These are phyloP conservation scores for Blastocladiella britannica DNA, from an alignment of 192 early-diverging fungal species.

Conservation along the genomic window DNA sequence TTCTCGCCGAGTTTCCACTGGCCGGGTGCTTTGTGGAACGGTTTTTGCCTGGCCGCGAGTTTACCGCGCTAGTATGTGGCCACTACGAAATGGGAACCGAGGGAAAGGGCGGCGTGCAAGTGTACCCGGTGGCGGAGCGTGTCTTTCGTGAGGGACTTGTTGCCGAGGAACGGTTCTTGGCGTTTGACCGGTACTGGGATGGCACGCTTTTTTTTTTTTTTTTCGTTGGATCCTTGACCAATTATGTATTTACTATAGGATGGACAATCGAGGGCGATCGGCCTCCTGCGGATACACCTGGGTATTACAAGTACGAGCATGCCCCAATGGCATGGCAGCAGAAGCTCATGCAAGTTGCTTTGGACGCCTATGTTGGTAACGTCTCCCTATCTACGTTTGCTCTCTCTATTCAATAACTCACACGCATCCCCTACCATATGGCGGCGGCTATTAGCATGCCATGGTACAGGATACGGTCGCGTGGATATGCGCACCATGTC, in stretches of 20 bases:
- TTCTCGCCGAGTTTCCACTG: constrained; percentile 6
- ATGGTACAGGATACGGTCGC: constrained; percentile 21
- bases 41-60: constrained; percentile 22
- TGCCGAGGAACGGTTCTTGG: constrained; percentile 14
- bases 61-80: constrained; percentile 18
- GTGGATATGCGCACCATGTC: constrained; percentile 22
- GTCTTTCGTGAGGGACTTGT: constrained; percentile 14
- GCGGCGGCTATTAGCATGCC: too few relatives aligned
- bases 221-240: constrained; percentile 16
- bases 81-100: too few relatives aligned
- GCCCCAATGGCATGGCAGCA: constrained; percentile 18
- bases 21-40: constrained; percentile 17
- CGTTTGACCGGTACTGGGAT: constrained; percentile 17
- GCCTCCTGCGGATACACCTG: too few relatives aligned
- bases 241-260: constrained; percentile 15
- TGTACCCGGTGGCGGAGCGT: constrained; percentile 22
- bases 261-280: constrained; percentile 7
- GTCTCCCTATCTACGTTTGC: too few relatives aligned
- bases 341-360: constrained; percentile 13
- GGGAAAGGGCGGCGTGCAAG: constrained; percentile 12
- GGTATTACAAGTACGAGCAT: constrained; percentile 16
- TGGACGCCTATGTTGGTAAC: constrained; percentile 16
- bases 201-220: too few relatives aligned
- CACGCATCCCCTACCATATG: too few relatives aligned
- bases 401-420: too few relatives aligned